Evolutionary conservation across 371 early-diverging fungal genomes (phyloP).

Genomic region (Circinella umbellata): DNA sequence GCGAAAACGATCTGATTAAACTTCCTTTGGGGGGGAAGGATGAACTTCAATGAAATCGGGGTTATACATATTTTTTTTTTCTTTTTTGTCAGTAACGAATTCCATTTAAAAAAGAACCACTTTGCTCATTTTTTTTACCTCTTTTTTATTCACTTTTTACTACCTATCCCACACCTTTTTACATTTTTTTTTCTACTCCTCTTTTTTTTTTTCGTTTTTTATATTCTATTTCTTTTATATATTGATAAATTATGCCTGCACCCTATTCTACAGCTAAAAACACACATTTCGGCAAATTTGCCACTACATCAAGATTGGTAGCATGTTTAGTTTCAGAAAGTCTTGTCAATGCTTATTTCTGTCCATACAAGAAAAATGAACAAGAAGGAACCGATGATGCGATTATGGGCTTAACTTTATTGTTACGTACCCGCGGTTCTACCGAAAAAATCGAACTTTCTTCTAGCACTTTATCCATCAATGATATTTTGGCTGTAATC

Average conservation of each 20-base stretch:
- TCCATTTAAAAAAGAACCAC: too few relatives aligned
- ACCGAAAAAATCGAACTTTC: conserved; percentile 11
- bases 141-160: too few relatives aligned
- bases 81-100: too few relatives aligned
- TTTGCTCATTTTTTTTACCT: too few relatives aligned
- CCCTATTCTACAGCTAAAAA: conserved; percentile 28
- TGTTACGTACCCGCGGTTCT: conserved; percentile 7
- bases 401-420: conserved; percentile 13
- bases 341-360: conserved; percentile 49
- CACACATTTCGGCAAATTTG: conserved; percentile 49
- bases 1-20: neutral
- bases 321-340: conserved; percentile 65
- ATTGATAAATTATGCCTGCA: conserved; percentile 23
- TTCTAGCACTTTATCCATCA: neutral
- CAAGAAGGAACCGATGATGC: neutral
- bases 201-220: conserved; percentile 13
- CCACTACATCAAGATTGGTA: conserved; percentile 65
- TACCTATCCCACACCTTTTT: neutral
- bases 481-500: conserved; percentile 42
- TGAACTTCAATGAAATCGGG: neutral
- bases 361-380: neutral
- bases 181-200: conserved; percentile 1
- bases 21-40: neutral
- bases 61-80: neutral
- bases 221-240: neutral